Percentiles rank a stretch among this genome's conserved stretches.
phyloP scores from a whole-genome alignment of 306 rosid species.

The Glycine tomentella region DNA sequence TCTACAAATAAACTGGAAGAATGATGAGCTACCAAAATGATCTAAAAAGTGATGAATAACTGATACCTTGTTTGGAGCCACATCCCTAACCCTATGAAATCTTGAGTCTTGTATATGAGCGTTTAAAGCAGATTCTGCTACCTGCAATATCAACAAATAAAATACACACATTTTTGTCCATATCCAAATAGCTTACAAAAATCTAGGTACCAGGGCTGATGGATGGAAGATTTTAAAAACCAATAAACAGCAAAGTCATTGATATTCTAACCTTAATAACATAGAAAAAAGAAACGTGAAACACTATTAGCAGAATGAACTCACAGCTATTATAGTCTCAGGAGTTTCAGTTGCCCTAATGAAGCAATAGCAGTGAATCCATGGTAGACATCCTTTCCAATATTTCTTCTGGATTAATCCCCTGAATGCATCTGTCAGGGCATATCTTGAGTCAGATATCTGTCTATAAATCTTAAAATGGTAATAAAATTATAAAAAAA shows the following conservation, averaged over 20 bases:
- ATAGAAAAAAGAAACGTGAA: too few relatives aligned
- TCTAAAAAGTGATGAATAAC: constrained; percentile 15
- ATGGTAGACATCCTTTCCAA: constrained; percentile 86
- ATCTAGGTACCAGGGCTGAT: constrained; percentile 29
- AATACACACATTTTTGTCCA: not conserved
- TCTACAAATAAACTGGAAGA: constrained; percentile 24
- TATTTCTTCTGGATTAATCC: constrained; percentile 65
- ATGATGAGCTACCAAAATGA: not conserved
- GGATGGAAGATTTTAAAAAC: constrained; percentile 29
- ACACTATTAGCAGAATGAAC: constrained; percentile 43
- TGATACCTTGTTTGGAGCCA: constrained; percentile 94
- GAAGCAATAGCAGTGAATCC: constrained; percentile 95
- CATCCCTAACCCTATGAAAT: constrained; percentile 92
- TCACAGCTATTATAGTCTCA: constrained; percentile 72
- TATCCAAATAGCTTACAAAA: constrained; percentile 22
- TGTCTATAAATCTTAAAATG: constrained; percentile 24
- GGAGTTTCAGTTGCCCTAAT: constrained; percentile 82
- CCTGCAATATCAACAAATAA: constrained; percentile 56
- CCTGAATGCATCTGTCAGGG: constrained; percentile 75
- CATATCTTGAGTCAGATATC: constrained; percentile 34
- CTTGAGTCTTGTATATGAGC: constrained; percentile 64
- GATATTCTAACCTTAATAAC: not conserved
- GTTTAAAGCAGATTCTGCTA: constrained; percentile 83
- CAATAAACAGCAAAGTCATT: constrained; percentile 3
- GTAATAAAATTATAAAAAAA: constrained; percentile 15